Evolutionary conservation across 768 basidiomycete species (phyloP), one percentile per base, ranked within the genome.

Genomic region (Boletus sp.): DNA sequence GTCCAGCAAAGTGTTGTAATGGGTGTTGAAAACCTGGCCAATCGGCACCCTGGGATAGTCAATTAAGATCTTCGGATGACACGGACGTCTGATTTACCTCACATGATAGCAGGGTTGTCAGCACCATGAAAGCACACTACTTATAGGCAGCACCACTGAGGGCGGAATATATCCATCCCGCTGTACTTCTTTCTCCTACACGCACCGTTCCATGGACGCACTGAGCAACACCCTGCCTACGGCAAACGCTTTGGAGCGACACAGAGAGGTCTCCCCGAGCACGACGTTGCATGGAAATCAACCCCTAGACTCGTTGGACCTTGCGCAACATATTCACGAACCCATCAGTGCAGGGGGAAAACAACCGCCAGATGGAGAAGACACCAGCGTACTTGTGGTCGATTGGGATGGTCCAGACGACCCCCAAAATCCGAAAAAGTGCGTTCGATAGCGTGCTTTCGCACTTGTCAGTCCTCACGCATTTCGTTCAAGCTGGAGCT

Each of bases 321-420:
- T 5, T 5, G 25, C 34, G 7, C 54, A 49, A 43, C 33, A 35
- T 29, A 2, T 11, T 10, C 21, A 37, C 0, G 19, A n/a, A 2
- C 37, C 46, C 7, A 19, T 17, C 14, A 6, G 6, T n/a, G 21
- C 38, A 9, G 30, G 51, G 4, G 45, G 15, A 4, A 23, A 47
- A 41, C 2, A 5, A 11, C 23, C 15, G 11, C 9, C 15, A 15
- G 29, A 9, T 7, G n/a, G 3, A 9, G 45, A 39, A 4, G 21
- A 37, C 5, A 11, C 30, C 2, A 27, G 29, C 19, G 33, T 56
- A 5, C 56, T 70, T 25, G 63, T 82, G n/a, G 75, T 87, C 5
- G 78, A 83, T 52, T 87, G 83, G 83, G 83, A 85, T 50, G 83
- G 83, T 5, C 79, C 82, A 1, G 68, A 82, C 29, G 84, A 86